Base-by-base conservation (phyloP, 306 rosid genomes). In the Fragaria ananassa region DNA sequence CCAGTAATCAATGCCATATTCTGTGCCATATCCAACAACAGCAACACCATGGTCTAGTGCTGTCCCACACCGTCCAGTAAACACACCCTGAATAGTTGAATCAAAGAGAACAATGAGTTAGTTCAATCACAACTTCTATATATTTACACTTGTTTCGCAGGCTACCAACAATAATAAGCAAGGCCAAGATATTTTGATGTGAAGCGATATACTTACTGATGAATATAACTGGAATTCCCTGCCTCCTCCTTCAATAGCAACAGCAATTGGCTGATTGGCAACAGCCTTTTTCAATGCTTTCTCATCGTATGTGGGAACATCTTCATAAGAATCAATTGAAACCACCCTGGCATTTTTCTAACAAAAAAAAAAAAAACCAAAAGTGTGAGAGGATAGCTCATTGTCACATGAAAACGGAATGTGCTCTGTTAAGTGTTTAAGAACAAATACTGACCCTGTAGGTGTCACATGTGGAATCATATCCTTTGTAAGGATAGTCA, bases 211-310 rank as follows among this genome's bases (percentile, higher is more conserved):
- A 80, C 87, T 81, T 88, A 88, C 97, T 8, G 97, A 90, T 18
- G 5, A 27, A 76, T 94, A 94, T n/a, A 94, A 77, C 78, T 94
- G 97, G 86, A 91, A 94, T 23, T 76, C 90, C 81, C 85, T 86
- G 81, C 98, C 97, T 27, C 83, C 89, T 42, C 87, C 98, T 86
- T 94, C 98, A 76, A 94, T 91, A 64, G 98, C 96, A 65, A 91
- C 85, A 7, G 91, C 86, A 10, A 94, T 81, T 4, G 97, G 97
- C 81, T 94, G 98, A 75, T 85, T 81, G 25, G 98, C 87, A 4
- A 84, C 89, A 3, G 97, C 98, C 77, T 88, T 90, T 51, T 80
- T 71, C 87, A 94, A 83, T 39, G 97, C 94, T 10, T 56, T 13
- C 86, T 94, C 98, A 17, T 85, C 70, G 75, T 88, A 49, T 8